These are phyloP conservation scores for Schizothecium vesticola DNA, from an alignment of 495 filamentous ascomycete genomes.

Conservation along the genomic window DNA sequence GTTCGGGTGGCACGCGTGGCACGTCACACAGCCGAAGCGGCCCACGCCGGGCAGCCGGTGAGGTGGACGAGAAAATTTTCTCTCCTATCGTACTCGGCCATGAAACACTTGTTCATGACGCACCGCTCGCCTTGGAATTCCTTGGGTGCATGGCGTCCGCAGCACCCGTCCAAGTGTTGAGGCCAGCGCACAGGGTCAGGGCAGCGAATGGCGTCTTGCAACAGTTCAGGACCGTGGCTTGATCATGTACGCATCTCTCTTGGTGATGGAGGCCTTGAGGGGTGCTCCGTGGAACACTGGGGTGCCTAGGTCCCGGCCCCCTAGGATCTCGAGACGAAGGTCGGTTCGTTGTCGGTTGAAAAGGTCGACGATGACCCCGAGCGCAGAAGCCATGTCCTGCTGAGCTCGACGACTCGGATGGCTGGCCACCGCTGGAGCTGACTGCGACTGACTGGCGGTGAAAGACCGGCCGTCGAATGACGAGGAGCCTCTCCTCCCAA, in stretches of 20 bases:
- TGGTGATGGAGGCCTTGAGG: neutral
- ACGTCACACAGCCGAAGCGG: slow-evolving; percentile 13
- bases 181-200: slow-evolving; percentile 19
- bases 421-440: neutral
- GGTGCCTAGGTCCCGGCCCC: neutral
- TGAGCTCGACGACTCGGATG: slow-evolving; percentile 3
- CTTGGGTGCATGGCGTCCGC: neutral
- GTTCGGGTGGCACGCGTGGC: slow-evolving; percentile 1
- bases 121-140: slow-evolving; percentile 5
- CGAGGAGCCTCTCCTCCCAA: slow-evolving; percentile 5
- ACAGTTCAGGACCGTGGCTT: neutral
- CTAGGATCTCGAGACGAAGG: neutral
- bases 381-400: slow-evolving; percentile 1
- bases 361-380: slow-evolving; percentile 8
- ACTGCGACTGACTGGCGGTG: slow-evolving; percentile 10
- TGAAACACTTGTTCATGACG: slow-evolving; percentile 2
- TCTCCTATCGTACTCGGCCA: slow-evolving; percentile 1
- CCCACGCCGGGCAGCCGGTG: slow-evolving; percentile 7
- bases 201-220: slow-evolving; percentile 12
- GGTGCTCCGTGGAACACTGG: neutral
- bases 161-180: slow-evolving; percentile 6
- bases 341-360: slow-evolving; percentile 6
- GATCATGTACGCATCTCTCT: neutral
- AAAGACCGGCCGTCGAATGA: slow-evolving; percentile 5
- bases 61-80: slow-evolving; percentile 4